Evolutionary conservation across 2,329 filamentous ascomycete species (phyloP), one percentile per base, ranked within the genome.

Genomic region (Tolypocladium nubicola): DNA sequence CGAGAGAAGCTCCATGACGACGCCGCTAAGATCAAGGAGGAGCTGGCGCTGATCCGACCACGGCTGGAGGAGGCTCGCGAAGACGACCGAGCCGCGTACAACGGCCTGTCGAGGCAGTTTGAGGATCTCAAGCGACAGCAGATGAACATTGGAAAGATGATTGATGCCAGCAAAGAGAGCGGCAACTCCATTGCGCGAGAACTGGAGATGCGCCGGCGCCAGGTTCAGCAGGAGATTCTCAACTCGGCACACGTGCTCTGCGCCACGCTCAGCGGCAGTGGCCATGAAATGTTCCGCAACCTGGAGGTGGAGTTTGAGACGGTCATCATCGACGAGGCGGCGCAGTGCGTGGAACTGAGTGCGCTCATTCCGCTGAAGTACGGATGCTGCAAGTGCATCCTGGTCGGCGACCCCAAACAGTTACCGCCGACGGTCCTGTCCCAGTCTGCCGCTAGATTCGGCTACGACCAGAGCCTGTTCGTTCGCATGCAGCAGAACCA

Each of bases 401-500:
- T 99, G 38, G 94, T 99, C 37, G 94, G 94, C 75, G 94, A 99
- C 75, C 94, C 94, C 0, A 97, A 99, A 71, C 94, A 99, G 72
- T 76, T 99, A 63, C 94, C 94, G 6, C 94, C 94, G 0, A 99
- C 94, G 0, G 94, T 99, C 10, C 83, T 99, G 57, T 97, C 94
- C 2, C 90, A 94, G 69, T 92, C 92, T 64, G 94, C 94, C 5
- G 89, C 92, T 16, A 84, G 86, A 41, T 97, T 92, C 71, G 91
- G 94, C 62, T 99, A 97, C 73, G 93, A 97, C 68, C 94, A 99
- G 75, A 96, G 90, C 80, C 77, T 99, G 73, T 99, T 99, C 75
- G 94, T 97, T 56, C 88, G 94, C 39, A 99, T 99, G 93, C 94
- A 97, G 69, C 86, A 86, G 66, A 97, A 97, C 62, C 87, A 93